Base-by-base conservation (phyloP, 768 basidiomycete species). In the Mycena maculata region DNA sequence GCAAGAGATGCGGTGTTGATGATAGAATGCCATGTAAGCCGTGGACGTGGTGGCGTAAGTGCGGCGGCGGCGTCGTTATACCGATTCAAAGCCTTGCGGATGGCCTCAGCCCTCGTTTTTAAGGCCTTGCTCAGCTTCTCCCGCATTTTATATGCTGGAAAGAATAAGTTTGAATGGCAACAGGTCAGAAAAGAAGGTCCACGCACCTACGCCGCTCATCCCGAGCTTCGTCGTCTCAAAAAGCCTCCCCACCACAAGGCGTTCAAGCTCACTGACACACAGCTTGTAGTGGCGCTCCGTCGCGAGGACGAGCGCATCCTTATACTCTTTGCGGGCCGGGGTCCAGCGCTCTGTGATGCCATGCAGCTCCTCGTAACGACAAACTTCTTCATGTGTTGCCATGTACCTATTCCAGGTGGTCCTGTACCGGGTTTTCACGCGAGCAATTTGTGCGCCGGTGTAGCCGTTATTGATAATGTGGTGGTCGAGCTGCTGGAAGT, bases 1-100 rank as follows among this genome's bases (percentile, higher is more conserved):
- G 71, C 65, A 16, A 76, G 42, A 49, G 52, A n/a, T n/a, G n/a
- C n/a, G n/a, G n/a, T n/a, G n/a, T 63, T 0, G 52, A 60, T 60
- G 0, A 78, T 69, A 13, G 67, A 55, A 4, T 69, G 61, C 69
- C 72, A 74, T 9, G 49, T 15, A 4, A 72, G 61, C 7, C 11
- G n/a, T 5, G 9, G 52, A 20, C 57, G 60, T 9, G 65, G 60
- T 11, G 64, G 73, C 0, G 9, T 42, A 12, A 72, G 45, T 8
- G 30, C 8, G 20, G 4, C 22, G 3, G 69, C 70, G 16, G 70
- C 70, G 2, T 3, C 38, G 38, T 73, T 73, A 62, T 69, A 70
- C 4, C 30, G 11, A 0, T 53, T 39, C 11, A 73, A 44, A 1
- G 71, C 71, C 4, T 33, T 65, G 8, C 53, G 52, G 15, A 76